Evolutionary conservation across 306 rosid species (phyloP), one percentile per base, ranked within the genome.

Genomic region (Prinsepia uniflora): DNA sequence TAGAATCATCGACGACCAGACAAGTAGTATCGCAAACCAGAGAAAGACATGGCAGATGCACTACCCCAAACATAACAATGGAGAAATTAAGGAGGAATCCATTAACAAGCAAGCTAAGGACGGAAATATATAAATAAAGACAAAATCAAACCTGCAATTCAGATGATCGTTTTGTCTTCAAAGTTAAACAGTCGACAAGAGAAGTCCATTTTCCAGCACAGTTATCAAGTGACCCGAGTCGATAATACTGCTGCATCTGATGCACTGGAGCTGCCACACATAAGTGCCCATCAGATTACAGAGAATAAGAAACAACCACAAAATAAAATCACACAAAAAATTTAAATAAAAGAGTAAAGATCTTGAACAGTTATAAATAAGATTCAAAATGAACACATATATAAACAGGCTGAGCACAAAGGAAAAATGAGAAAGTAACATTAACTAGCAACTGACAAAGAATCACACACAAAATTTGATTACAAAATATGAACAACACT

Each of bases 161-260:
- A 61, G 94, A 69, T 46, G 73, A 8, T 22, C 76, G 65, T 77
- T 85, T 90, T 11, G 98, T 93, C 89, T 93, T 93, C 53, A 93
- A 90, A 68, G 3, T 70, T 55, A 93, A 81, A 79, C 98, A 88
- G 49, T 90, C 94, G 24, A 77, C 17, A 74, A 88, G 72, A 44
- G 88, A 78, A 55, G 19, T 84, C 92, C 96, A 93, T 79, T 93
- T 86, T 22, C 65, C 67, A 7, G 73, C 54, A 77, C 98, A 93
- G 79, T 84, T 87, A 73, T 93, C 97, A 61, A 93, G 84, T 65
- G 49, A 40, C 22, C 98, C 97, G 62, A 88, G 62, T 84, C 98
- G 84, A 70, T 90, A 93, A 80, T 90, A 90, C 68, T 90, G 97
- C 84, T 90, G 88, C 96, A 93, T 71, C 81, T 93, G 97, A 85